Evolutionary conservation across 139 green algal species (phyloP), one percentile per base, ranked within the genome.

Genomic region (Micractinium sp.): DNA sequence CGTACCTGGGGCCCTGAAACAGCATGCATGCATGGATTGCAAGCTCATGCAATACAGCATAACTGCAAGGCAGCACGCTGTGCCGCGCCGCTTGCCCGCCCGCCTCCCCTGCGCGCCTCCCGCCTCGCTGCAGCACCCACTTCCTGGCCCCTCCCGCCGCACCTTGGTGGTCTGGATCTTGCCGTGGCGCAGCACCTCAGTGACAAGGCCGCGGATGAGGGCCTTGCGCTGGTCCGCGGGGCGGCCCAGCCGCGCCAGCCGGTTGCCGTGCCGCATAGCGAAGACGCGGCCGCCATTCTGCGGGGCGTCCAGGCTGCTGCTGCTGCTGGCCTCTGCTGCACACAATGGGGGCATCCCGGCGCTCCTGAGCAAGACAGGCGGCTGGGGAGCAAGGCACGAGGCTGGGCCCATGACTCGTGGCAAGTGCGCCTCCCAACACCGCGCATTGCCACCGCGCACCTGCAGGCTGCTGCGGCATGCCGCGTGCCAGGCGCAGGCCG

Each of bases 221-320:
- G 97, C 97, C 91, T 99, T 99, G 22, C 98, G 93, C 95, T 99
- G 98, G 94, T 99, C 98, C 15, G 97, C 97, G 36, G 98, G 97
- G 27, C 96, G 92, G 31, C 95, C 94, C 33, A 99, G 94, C 33
- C 95, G 94, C 61, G 96, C 95, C 27, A 96, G 90, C 53, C 93
- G 94, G 85, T 96, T 95, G 77, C 95, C 92, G 92, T 99, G 98
- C n/a, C 98, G 93, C 97, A 99, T 99, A n/a, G 93, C 93, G 66
- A 96, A 95, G 67, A 94, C 90, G 39, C 85, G 92, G 61, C 88
- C 89, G 53, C 95, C 95, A 85, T 97, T 97, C 76, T 93, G 90
- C 29, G 90, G 90, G n/a, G 85, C 90, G 18, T 89, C 86, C 25
- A 92, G 88, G 38, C 82, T 90, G 76, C 77, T 92, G 85, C 84